These are phyloP conservation scores for Dioszegia crocea DNA, from an alignment of 768 basidiomycete genomes.

Conservation along the genomic window DNA sequence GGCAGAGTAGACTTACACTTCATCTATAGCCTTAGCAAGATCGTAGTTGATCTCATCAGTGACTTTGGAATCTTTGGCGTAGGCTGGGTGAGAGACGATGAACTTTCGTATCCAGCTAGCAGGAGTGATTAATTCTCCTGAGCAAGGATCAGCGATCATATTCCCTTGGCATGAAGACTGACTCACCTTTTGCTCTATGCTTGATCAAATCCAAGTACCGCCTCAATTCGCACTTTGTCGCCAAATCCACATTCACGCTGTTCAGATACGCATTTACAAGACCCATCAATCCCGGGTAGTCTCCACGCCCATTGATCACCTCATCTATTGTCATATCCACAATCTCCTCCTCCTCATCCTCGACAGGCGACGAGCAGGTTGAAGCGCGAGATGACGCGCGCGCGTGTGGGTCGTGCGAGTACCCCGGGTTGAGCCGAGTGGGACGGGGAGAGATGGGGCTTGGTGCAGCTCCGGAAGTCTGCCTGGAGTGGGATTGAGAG, in stretches of 20 bases:
- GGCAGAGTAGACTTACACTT: slow-evolving; percentile 63
- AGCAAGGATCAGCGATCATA: not conserved
- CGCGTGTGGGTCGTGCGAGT: slow-evolving; percentile 2
- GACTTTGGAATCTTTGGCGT: slow-evolving; percentile 89
- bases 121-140: slow-evolving; percentile 75
- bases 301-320: slow-evolving; percentile 87
- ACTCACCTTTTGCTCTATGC: slow-evolving; percentile 71
- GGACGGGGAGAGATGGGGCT: not conserved
- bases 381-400: slow-evolving; percentile 19
- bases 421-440: not conserved
- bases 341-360: slow-evolving; percentile 63
- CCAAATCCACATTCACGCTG: slow-evolving; percentile 69
- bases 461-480: not conserved
- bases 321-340: slow-evolving; percentile 88
- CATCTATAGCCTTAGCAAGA: slow-evolving; percentile 78
- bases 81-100: slow-evolving; percentile 82
- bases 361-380: slow-evolving; percentile 25
- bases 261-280: slow-evolving; percentile 80
- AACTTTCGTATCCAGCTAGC: slow-evolving; percentile 93
- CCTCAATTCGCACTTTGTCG: slow-evolving; percentile 61
- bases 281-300: slow-evolving; percentile 75
- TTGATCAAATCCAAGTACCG: slow-evolving; percentile 76
- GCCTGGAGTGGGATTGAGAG: not conserved
- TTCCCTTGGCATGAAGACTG: not conserved
- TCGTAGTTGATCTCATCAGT: slow-evolving; percentile 91